phyloP scores from a whole-genome alignment of 208 protist genomes.

The Trypanosoma rangeli region DNA sequence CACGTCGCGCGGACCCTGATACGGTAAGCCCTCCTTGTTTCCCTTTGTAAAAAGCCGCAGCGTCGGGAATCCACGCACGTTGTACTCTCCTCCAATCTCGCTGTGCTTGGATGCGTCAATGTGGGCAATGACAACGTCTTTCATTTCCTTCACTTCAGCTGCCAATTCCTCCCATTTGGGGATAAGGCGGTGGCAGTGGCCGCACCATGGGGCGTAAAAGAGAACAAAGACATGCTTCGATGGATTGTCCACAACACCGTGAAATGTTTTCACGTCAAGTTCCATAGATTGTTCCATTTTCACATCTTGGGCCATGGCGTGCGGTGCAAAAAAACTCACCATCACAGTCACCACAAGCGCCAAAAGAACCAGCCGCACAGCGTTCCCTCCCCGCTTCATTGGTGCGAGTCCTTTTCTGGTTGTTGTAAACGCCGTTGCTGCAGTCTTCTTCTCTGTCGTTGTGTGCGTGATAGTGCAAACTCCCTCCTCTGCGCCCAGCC shows the following conservation, averaged over 20 bases:
- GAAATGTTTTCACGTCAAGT: constrained; percentile 75
- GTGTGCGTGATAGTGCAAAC: not conserved
- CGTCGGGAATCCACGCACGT: constrained; percentile 85
- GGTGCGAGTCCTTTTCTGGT: not conserved
- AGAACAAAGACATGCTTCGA: constrained; percentile 94
- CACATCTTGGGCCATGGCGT: not conserved
- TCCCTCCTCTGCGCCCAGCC: not conserved
- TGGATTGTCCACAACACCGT: constrained; percentile 74
- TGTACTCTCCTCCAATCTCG: constrained; percentile 49
- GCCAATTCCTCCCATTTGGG: constrained; percentile 82
- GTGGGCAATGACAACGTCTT: constrained; percentile 73
- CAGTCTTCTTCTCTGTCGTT: not conserved
- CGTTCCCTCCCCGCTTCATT: not conserved
- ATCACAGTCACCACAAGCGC: not conserved
- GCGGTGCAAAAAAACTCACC: not conserved
- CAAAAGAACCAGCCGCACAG: not conserved
- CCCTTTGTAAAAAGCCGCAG: constrained; percentile 84
- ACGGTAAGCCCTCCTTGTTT: constrained; percentile 69
- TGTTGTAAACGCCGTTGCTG: too few species aligned
- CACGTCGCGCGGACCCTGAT: constrained; percentile 58
- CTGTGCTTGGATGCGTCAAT: constrained; percentile 61
- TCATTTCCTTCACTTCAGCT: constrained; percentile 37
- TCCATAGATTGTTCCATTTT: constrained; percentile 29
- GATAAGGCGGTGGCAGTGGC: constrained; percentile 94
- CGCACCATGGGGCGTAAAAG: constrained; percentile 97